Evolutionary conservation across 306 rosid genomes (phyloP).

Genomic region (Corylus heterophylla): DNA sequence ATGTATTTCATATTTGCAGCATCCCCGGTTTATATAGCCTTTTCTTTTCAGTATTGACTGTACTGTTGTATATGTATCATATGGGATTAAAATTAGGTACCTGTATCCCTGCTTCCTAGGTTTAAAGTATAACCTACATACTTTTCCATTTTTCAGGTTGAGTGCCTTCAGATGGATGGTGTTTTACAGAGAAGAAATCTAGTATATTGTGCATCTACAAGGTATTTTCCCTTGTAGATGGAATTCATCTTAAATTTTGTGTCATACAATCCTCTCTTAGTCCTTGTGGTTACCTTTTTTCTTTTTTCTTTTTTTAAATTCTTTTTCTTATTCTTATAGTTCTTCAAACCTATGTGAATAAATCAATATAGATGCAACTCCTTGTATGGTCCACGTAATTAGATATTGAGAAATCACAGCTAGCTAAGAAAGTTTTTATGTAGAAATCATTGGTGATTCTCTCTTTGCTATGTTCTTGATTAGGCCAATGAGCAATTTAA

Average conservation of each 20-base stretch:
- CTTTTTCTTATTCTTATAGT: not conserved
- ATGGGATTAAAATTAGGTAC: too few species aligned
- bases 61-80: too few species aligned
- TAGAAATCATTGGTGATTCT: not conserved
- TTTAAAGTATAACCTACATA: too few species aligned
- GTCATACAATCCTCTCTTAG: not conserved
- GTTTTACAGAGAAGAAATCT: conserved; percentile 92
- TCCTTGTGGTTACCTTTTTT: not conserved
- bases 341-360: not conserved
- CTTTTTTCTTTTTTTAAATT: not conserved
- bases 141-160: too few species aligned
- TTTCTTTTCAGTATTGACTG: too few species aligned
- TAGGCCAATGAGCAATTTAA: too few species aligned
- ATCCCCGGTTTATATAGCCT: too few species aligned
- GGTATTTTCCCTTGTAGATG: conserved; percentile 50
- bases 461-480: too few species aligned
- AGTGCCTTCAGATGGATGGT: conserved; percentile 87
- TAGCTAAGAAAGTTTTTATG: not conserved
- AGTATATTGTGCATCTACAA: conserved; percentile 97
- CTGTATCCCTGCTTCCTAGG: too few species aligned
- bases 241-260: conserved; percentile 16
- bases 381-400: not conserved
- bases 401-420: not conserved
- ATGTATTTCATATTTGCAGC: too few species aligned
- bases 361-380: not conserved